These are phyloP conservation scores for Spathaspora passalidarum DNA, from an alignment of 805 yeast genomes.

Conservation along the genomic window DNA sequence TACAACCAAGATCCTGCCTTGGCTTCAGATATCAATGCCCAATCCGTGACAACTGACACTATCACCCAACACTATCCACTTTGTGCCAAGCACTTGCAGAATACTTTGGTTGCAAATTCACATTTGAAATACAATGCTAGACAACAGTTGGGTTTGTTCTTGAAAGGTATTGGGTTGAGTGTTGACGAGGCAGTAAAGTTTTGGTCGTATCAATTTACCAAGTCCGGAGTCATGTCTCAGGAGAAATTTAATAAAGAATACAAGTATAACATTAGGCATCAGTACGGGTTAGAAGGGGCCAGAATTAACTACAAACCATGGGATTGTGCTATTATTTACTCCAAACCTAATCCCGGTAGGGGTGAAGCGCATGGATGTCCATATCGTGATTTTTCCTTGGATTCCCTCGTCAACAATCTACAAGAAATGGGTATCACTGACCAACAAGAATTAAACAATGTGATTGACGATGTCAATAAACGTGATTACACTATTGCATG, in stretches of 20 bases:
- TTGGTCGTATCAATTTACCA: slow-evolving; percentile 75
- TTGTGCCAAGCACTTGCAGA: slow-evolving; percentile 69
- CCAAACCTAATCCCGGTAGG: slow-evolving; percentile 64
- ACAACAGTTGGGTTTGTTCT: slow-evolving; percentile 77
- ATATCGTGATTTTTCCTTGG: slow-evolving; percentile 71
- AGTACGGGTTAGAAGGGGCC: slow-evolving; percentile 89
- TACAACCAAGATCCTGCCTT: slow-evolving; percentile 25
- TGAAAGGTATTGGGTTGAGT: slow-evolving; percentile 85
- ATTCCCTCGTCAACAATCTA: slow-evolving; percentile 55
- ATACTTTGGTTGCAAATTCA: slow-evolving; percentile 53
- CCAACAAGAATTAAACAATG: slow-evolving; percentile 51
- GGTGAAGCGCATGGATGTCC: slow-evolving; percentile 92
- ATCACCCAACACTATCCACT: slow-evolving; percentile 72
- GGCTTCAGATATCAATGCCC: slow-evolving; percentile 54
- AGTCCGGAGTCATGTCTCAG: slow-evolving; percentile 46
- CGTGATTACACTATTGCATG: slow-evolving; percentile 84
- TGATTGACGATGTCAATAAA: slow-evolving; percentile 64
- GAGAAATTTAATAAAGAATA: slow-evolving; percentile 88
- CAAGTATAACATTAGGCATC: slow-evolving; percentile 82
- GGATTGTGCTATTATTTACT: slow-evolving; percentile 76
- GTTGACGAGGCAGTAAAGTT: slow-evolving; percentile 86
- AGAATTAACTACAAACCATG: slow-evolving; percentile 81
- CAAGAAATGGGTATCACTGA: slow-evolving; percentile 64
- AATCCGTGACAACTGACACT: slow-evolving; percentile 52
- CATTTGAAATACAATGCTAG: slow-evolving; percentile 85